A percentile compares a stretch with the other conserved stretches of the same genome.
Conservation (phyloP, 257 asterid species). For the Solanum sparsipilum region DNA sequence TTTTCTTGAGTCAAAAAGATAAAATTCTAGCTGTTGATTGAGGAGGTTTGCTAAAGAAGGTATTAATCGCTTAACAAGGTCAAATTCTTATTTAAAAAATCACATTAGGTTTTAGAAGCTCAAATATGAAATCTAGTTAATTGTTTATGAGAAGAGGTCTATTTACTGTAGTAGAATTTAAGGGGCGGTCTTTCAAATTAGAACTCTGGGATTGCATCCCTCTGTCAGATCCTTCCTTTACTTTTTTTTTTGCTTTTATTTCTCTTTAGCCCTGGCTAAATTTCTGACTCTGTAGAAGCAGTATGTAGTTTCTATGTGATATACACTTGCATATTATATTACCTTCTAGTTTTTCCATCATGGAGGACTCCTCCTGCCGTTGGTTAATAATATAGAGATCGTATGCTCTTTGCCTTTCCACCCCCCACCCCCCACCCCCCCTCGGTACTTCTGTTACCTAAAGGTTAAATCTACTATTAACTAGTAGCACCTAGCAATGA, state of each 20-base stretch:
- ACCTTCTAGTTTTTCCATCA: neutral
- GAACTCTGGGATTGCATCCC: neutral
- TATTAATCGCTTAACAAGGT: neutral
- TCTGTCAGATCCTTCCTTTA: neutral
- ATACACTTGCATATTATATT: neutral
- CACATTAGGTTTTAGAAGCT: neutral
- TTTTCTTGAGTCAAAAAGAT: neutral
- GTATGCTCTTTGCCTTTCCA: neutral
- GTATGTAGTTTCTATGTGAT: neutral
- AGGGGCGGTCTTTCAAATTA: neutral
- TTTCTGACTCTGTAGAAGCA: neutral
- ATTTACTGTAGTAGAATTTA: neutral
- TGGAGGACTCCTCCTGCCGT: neutral
- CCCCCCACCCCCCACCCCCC: neutral
- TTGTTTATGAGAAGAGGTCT: neutral
- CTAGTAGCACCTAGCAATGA: slow-evolving; percentile 52
- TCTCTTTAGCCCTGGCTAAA: neutral
- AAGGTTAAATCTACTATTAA: slow-evolving; percentile 9
- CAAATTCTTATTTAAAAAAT: neutral
- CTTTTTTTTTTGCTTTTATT: neutral
- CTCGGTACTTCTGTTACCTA: neutral
- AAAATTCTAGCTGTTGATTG: neutral
- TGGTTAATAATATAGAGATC: neutral
- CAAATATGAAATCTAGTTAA: neutral
- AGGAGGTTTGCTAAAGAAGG: neutral